Percentiles rank a stretch among this genome's conserved stretches.
phyloP scores from a whole-genome alignment of 2,329 filamentous ascomycete species.

The Trichoderma sp. region DNA sequence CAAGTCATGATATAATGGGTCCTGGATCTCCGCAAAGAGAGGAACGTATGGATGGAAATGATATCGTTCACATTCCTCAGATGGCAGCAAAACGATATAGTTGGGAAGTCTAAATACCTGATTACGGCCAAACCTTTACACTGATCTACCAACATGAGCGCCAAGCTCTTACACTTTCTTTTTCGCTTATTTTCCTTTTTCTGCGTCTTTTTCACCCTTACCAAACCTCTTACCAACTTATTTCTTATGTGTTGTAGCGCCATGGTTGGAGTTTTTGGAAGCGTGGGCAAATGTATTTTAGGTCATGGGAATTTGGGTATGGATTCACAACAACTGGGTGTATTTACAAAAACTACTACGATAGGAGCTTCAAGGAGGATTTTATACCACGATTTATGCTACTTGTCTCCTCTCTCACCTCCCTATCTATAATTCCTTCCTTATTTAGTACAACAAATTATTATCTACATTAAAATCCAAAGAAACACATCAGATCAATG shows the following conservation, averaged over 20 bases:
- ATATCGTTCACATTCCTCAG: conserved; percentile 57
- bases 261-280: conserved; percentile 14
- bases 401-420: background rate
- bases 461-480: background rate
- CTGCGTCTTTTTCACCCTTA: background rate
- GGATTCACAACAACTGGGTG: background rate
- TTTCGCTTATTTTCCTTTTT: background rate
- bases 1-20: conserved; percentile 9
- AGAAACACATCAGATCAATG: background rate
- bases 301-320: background rate
- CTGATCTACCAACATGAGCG: background rate
- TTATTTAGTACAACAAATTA: background rate
- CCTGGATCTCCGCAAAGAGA: conserved; percentile 37
- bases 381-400: conserved; percentile 12
- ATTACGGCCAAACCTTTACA: background rate
- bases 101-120: conserved; percentile 48
- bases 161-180: background rate
- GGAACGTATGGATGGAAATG: conserved; percentile 51
- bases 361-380: conserved; percentile 2
- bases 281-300: background rate
- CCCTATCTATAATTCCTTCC: background rate
- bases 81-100: conserved; percentile 55
- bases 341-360: background rate
- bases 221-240: background rate
- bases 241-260: background rate